Percentiles rank a stretch among this genome's conserved stretches.
phyloP scores from a whole-genome alignment of 2,329 filamentous ascomycete species.

The Penicillium hesseltinei region DNA sequence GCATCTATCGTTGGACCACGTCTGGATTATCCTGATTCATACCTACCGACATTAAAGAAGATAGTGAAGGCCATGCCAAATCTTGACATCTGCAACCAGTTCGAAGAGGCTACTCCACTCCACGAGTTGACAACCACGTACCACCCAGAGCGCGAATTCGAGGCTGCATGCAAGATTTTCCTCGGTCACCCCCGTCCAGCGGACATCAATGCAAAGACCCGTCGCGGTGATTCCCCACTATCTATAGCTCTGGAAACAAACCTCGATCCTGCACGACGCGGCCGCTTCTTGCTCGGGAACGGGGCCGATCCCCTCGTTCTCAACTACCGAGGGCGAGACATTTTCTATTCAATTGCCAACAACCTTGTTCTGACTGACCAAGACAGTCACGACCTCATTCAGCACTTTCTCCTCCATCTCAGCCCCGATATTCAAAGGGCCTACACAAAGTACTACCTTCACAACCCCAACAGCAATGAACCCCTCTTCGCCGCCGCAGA shows the following conservation, averaged over 20 bases:
- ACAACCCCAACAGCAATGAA: slow-evolving; percentile 7
- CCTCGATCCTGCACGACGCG: slow-evolving; percentile 18
- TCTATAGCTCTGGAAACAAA: slow-evolving; percentile 22
- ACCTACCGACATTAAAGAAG: slow-evolving; percentile 17
- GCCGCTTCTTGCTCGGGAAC: slow-evolving; percentile 20
- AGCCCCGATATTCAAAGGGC: slow-evolving; percentile 7
- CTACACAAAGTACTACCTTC: slow-evolving; percentile 20
- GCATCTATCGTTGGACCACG: slow-evolving; percentile 20
- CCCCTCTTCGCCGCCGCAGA: slow-evolving; percentile 18
- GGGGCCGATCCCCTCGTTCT: slow-evolving; percentile 19
- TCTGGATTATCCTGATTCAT: slow-evolving; percentile 25
- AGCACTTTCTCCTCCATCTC: slow-evolving; percentile 17
- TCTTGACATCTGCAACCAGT: slow-evolving; percentile 17
- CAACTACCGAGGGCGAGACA: slow-evolving; percentile 17
- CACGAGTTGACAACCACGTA: slow-evolving; percentile 22
- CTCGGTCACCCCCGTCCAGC: slow-evolving; percentile 14
- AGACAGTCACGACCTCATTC: slow-evolving; percentile 22
- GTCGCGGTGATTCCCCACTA: slow-evolving; percentile 21
- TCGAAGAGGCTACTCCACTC: slow-evolving; percentile 23
- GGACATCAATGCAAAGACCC: slow-evolving; percentile 21
- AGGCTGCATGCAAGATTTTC: slow-evolving; percentile 23
- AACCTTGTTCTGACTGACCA: slow-evolving; percentile 23
- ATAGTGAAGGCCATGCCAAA: slow-evolving; percentile 16
- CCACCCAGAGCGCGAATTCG: slow-evolving; percentile 26
- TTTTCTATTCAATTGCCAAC: slow-evolving; percentile 23